phyloP scores from a whole-genome alignment of 148 eudicot species.

The Rhododendron griersonianum region DNA sequence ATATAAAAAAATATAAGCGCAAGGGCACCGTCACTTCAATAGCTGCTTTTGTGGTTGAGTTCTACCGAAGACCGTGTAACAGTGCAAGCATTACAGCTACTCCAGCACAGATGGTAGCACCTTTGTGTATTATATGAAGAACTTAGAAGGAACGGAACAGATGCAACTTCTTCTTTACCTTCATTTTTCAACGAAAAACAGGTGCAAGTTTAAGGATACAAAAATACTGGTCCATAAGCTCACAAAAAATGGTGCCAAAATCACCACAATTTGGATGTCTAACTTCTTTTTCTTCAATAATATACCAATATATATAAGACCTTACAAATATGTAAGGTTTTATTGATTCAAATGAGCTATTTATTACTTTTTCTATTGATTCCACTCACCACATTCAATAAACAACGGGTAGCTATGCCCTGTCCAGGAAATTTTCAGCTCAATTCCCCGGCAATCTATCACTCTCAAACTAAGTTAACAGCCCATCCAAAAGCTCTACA shows the following conservation, averaged over 20 bases:
- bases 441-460: not conserved
- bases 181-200: not conserved
- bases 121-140: not conserved
- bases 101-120: not conserved
- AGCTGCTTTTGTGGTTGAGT: too few species aligned
- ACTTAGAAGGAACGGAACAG: not conserved
- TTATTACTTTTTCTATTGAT: not conserved
- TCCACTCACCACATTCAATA: not conserved
- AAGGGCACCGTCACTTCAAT: too few species aligned
- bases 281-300: not conserved
- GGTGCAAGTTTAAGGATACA: not conserved
- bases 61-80: too few species aligned
- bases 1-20: too few species aligned
- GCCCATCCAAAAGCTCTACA: not conserved
- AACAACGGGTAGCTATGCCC: not conserved
- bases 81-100: not conserved
- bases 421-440: not conserved
- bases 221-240: not conserved
- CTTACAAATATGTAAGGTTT: not conserved
- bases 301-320: not conserved
- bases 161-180: not conserved
- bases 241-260: not conserved
- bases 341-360: not conserved
- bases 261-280: not conserved
- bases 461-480: not conserved